phyloP scores from a whole-genome alignment of 495 filamentous ascomycete genomes.

The Rostrohypoxylon terebratum region DNA sequence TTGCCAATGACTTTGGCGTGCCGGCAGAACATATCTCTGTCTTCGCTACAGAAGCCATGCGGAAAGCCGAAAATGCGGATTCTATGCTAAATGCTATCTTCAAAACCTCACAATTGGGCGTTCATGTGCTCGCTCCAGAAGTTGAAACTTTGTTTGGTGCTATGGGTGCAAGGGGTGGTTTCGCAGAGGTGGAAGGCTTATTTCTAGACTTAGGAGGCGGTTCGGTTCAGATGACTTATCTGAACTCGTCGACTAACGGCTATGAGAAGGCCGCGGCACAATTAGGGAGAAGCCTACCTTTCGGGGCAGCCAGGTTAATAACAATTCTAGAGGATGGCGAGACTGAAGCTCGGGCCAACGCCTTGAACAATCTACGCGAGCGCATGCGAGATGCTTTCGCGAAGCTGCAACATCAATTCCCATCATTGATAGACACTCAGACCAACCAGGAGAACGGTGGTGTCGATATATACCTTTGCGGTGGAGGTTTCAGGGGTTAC shows the following conservation, averaged over 20 bases:
- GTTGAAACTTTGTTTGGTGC: constrained; percentile 87
- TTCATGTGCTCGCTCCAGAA: constrained; percentile 78
- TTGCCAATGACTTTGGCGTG: constrained; percentile 78
- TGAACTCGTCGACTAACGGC: constrained; percentile 64
- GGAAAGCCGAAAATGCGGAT: constrained; percentile 78
- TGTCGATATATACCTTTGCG: constrained; percentile 84
- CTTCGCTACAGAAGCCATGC: constrained; percentile 90
- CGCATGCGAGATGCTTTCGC: constrained; percentile 74
- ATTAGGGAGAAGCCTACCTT: constrained; percentile 72
- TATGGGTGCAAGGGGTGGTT: constrained; percentile 83
- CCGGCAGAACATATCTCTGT: constrained; percentile 71
- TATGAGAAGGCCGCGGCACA: constrained; percentile 63
- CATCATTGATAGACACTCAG: constrained; percentile 61
- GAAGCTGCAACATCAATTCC: constrained; percentile 67
- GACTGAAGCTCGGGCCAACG: constrained; percentile 56
- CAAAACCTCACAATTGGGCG: constrained; percentile 69
- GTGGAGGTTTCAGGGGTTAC: constrained; percentile 91
- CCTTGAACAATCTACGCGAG: constrained; percentile 67
- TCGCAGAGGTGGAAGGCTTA: constrained; percentile 69
- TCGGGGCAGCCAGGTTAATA: constrained; percentile 86
- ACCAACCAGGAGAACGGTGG: constrained; percentile 61
- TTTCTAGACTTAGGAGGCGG: constrained; percentile 93
- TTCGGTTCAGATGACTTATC: constrained; percentile 90
- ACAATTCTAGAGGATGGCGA: constrained; percentile 64
- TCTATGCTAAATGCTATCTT: constrained; percentile 74